Evolutionary conservation across 2,329 filamentous ascomycete genomes (phyloP), one percentile per base, ranked within the genome.

Genomic region (Thelonectria olida): DNA sequence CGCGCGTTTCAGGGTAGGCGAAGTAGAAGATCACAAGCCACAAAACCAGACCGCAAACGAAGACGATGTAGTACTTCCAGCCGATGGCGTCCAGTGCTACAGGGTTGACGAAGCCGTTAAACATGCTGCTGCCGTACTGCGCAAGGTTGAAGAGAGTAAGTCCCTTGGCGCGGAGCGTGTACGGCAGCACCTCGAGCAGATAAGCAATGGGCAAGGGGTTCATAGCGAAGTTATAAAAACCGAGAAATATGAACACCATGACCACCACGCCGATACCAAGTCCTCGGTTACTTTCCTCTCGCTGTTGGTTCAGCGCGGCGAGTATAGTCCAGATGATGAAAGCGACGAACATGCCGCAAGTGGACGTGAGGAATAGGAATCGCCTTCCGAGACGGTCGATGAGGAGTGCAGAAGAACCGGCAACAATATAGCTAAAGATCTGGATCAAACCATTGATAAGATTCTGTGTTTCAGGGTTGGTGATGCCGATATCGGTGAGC

Each of bases 141-240:
- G 51, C 39, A 3, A 44, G 52, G 0, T 64, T 56, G 45, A 70
- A 69, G 54, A 70, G 57, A 1, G 69, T 66, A 44, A 85, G 78
- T 67, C 84, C 83, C 65, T 82, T 82, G 9, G 82, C 79, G 23
- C 84, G 80, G 50, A 82, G 78, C 2, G 79, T 76, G 67, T 80
- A 86, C 1, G 84, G 84, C 67, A 84, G 81, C 1, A 86, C 68
- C 61, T 86, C 84, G 34, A 84, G 74, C 0, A 85, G 75, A 70
- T 84, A 85, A 4, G 81, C 68, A 52, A 63, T 62, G 0, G 82
- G 82, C 27, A 85, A 73, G 6, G 83, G 80, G 59, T 84, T 84
- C 73, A 84, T 84, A 23, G 80, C 82, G 50, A 85, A 76, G 62
- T 84, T 84, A 72, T 85, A 85, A 66, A 76, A 77, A 3, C 80